Conservation (phyloP, 305 asterid genomes). For the Stenogyne calaminthoides region DNA sequence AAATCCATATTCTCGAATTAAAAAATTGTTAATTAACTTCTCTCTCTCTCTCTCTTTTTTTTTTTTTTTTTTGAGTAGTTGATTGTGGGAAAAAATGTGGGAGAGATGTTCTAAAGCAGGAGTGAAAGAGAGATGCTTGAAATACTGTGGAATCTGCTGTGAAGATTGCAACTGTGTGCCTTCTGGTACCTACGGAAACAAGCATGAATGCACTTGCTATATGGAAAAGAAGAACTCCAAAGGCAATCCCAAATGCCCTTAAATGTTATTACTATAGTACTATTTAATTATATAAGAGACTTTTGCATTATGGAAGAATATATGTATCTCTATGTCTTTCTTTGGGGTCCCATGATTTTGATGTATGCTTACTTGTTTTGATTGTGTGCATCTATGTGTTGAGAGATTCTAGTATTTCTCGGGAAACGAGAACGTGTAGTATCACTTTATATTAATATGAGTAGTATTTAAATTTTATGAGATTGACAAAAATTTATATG, state of each 20-base stretch:
- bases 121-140: conserved; percentile 48
- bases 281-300: background rate
- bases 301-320: background rate
- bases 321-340: too few species aligned
- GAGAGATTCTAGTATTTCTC: too few species aligned
- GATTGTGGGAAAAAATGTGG: conserved; percentile 46
- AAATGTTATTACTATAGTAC: background rate
- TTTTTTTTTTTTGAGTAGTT: conserved; percentile 24
- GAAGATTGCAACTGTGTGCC: conserved; percentile 69
- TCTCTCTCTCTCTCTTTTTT: background rate
- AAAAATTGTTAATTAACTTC: background rate
- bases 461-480: too few species aligned
- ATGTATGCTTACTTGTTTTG: too few species aligned
- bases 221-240: conserved; percentile 63
- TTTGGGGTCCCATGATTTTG: too few species aligned
- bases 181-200: conserved; percentile 69
- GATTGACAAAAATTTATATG: too few species aligned
- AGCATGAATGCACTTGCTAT: conserved; percentile 73
- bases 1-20: background rate
- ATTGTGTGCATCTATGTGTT: too few species aligned
- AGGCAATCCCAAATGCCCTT: conserved; percentile 79
- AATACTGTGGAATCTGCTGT: conserved; percentile 67
- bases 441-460: too few species aligned
- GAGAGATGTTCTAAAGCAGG: conserved; percentile 68
- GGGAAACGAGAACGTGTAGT: too few species aligned